phyloP scores from a whole-genome alignment of 805 yeast species.

The Schwanniomyces vanrijiae region DNA sequence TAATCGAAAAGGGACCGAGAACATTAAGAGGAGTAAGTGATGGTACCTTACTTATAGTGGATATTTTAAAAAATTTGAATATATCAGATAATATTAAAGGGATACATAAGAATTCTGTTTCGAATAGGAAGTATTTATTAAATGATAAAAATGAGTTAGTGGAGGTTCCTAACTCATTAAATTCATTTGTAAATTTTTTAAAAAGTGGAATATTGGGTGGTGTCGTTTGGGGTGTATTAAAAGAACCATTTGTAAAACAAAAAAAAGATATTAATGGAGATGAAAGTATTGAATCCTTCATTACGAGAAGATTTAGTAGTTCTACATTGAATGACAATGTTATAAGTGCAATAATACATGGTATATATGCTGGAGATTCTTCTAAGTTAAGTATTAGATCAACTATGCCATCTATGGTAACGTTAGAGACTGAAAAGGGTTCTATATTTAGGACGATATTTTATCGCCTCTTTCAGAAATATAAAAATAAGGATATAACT shows the following conservation, averaged over 20 bases:
- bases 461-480: conserved; percentile 6
- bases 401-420: conserved; percentile 54
- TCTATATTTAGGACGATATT: conserved; percentile 30
- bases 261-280: conserved; percentile 38
- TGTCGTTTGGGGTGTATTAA: conserved; percentile 42
- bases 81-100: conserved; percentile 53
- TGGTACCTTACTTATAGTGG: conserved; percentile 71
- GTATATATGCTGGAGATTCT: conserved; percentile 81
- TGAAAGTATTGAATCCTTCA: conserved; percentile 69
- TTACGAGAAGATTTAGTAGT: conserved; percentile 67
- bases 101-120: conserved; percentile 55
- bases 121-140: conserved; percentile 71
- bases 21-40: conserved; percentile 81
- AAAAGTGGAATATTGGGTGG: conserved; percentile 46
- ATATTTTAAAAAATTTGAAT: conserved; percentile 52
- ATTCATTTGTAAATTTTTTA: conserved; percentile 24
- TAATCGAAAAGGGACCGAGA: conserved; percentile 86
- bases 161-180: conserved; percentile 51
- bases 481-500: neutral
- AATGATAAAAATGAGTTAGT: conserved; percentile 46
- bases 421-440: conserved; percentile 60
- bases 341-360: conserved; percentile 81
- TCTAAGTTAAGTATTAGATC: conserved; percentile 62
- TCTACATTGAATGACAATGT: conserved; percentile 52
- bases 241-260: conserved; percentile 49